Conservation (phyloP, 2,329 filamentous ascomycete genomes). For the Trichoderma koningii region DNA sequence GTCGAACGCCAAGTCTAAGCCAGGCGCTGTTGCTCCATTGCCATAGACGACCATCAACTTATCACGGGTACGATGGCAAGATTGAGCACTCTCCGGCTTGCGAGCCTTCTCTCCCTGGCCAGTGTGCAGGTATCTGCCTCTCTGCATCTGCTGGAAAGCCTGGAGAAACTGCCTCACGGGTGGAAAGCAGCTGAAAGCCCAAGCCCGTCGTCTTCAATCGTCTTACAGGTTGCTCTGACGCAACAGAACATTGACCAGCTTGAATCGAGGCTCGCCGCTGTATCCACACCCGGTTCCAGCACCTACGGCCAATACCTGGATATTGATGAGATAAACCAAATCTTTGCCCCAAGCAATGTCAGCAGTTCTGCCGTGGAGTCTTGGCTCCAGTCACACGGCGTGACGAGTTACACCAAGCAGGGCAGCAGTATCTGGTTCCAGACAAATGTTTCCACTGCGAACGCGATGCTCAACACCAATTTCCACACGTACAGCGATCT, state of each 20-base stretch:
- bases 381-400: conserved; percentile 20
- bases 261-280: conserved; percentile 17
- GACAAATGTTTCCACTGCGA: conserved; percentile 14
- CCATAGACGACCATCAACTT: not conserved
- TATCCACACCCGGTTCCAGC: conserved; percentile 8
- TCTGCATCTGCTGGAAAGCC: conserved; percentile 5
- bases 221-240: conserved; percentile 16
- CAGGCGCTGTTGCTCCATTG: not conserved
- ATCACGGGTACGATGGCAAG: not conserved
- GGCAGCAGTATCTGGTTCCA: conserved; percentile 5
- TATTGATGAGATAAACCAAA: not conserved
- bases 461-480: conserved; percentile 15
- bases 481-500: conserved; percentile 11
- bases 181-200: not conserved
- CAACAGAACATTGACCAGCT: conserved; percentile 22
- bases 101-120: conserved; percentile 1
- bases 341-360: conserved; percentile 10
- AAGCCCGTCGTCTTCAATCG: conserved; percentile 4
- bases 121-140: not conserved
- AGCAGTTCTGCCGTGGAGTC: conserved; percentile 4
- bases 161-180: conserved; percentile 8
- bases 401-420: conserved; percentile 3
- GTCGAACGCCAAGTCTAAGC: not conserved
- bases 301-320: conserved; percentile 20
- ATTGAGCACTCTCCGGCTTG: conserved; percentile 1